Base-by-base conservation (phyloP, 768 basidiomycete genomes). In the Tylopilus vinaceipallidus region DNA sequence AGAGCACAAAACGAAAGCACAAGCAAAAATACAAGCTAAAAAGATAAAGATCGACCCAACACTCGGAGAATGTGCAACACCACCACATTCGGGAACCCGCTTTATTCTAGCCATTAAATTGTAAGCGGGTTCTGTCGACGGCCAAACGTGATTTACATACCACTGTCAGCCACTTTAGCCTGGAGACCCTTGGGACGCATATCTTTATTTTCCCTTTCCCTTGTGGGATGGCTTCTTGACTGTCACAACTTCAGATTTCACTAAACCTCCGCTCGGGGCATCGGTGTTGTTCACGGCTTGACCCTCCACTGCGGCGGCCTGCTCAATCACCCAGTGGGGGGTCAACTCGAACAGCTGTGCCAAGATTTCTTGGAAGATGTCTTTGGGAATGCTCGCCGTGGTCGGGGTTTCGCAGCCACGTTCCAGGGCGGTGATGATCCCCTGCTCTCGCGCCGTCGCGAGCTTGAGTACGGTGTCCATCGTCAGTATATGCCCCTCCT, bases 401-500 rank as follows among this genome's bases (percentile, higher is more conserved):
- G 60, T 65, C 0, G 73, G 71, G 0, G 62, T 63, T 16, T 50
- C 59, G 29, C 46, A 52, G 2, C 72, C 70, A 1, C 41, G 57
- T 17, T 60, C 58, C 4, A 62, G 54, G 3, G 75, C 67, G 6
- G 74, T 66, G 23, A 72, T 72, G 41, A 56, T 60, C 9, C 59
- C 61, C 16, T 65, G 65, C 51, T 87, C 86, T 1, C 85, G 74
- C 3, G 79, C 80, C 2, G 67, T 62, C 0, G 80, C 80, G 16
- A 88, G 69, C 27, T 64, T 73, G 2, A 85, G 62, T 0, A 80
- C 71, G 0, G 81, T 82, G 32, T 83, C 78, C 59, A 82, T 62
- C 40, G 83, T 82, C n/a, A 91, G 69, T 29, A 68, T 66, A 3
- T 67, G 61, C 32, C 79, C 83, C 49, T 88, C 89, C 10, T 72